Conservation (phyloP, 768 basidiomycete genomes). For the Amanita rimosa region DNA sequence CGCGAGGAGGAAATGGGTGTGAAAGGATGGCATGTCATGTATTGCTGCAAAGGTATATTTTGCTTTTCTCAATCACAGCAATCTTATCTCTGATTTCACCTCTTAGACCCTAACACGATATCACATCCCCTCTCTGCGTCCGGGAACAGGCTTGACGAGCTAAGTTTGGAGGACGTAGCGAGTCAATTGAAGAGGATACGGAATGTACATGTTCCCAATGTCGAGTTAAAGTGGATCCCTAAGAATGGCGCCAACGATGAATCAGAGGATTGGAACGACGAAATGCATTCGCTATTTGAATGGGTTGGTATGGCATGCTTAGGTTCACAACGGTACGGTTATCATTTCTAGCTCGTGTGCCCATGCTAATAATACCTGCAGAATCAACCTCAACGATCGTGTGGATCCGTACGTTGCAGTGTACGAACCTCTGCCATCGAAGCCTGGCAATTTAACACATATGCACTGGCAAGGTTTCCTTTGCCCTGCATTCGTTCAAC, state of each 20-base stretch:
- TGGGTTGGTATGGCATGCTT: slow-evolving; percentile 66
- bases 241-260: slow-evolving; percentile 16
- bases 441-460: slow-evolving; percentile 36
- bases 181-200: slow-evolving; percentile 15
- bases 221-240: slow-evolving; percentile 3
- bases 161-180: slow-evolving; percentile 12
- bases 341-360: background rate
- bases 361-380: slow-evolving; percentile 15
- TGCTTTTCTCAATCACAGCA: background rate
- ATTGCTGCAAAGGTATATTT: slow-evolving; percentile 18
- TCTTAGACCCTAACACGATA: slow-evolving; percentile 10
- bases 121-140: slow-evolving; percentile 7
- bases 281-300: slow-evolving; percentile 42
- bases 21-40: slow-evolving; percentile 35
- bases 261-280: slow-evolving; percentile 39
- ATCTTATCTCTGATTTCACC: background rate
- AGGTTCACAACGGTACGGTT: slow-evolving; percentile 49
- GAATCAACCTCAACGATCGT: slow-evolving; percentile 49
- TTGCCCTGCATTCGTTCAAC: slow-evolving; percentile 37
- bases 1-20: slow-evolving; percentile 19
- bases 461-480: slow-evolving; percentile 55
- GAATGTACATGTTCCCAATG: slow-evolving; percentile 32
- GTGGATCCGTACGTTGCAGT: slow-evolving; percentile 61
- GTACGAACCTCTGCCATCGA: slow-evolving; percentile 40
- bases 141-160: slow-evolving; percentile 1